Percentiles rank a stretch among this genome's conserved stretches.
These are phyloP conservation scores for Pugionium cornutum DNA, from an alignment of 345 rosid species.

Conservation along the genomic window DNA sequence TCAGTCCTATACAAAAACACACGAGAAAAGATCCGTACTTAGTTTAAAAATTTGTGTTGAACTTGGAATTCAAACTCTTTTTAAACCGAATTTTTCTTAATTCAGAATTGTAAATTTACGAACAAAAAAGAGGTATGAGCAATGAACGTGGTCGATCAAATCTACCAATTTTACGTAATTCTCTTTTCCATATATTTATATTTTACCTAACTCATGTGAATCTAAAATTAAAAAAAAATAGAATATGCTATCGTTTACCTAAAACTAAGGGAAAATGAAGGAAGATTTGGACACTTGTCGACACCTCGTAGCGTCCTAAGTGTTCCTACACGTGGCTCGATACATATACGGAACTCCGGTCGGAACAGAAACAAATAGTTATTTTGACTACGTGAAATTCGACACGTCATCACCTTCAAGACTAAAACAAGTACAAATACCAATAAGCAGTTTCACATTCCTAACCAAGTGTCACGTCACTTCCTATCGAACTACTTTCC, in stretches of 20 bases:
- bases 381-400: constrained; percentile 35
- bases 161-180: constrained; percentile 19
- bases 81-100: too few species aligned
- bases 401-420: constrained; percentile 41
- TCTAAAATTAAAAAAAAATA: background rate
- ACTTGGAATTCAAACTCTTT: too few species aligned
- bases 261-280: background rate
- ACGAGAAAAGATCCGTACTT: too few species aligned
- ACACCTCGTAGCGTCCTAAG: constrained; percentile 5
- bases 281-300: constrained; percentile 36
- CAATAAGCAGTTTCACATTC: background rate
- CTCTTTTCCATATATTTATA: background rate
- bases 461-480: constrained; percentile 43
- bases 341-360: constrained; percentile 39
- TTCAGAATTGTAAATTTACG: background rate
- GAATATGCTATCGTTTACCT: background rate
- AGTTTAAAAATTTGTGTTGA: too few species aligned
- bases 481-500: constrained; percentile 22
- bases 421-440: constrained; percentile 25
- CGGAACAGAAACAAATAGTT: constrained; percentile 38
- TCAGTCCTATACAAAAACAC: too few species aligned
- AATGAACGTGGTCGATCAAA: constrained; percentile 21
- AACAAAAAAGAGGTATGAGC: constrained; percentile 8
- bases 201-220: constrained; percentile 32
- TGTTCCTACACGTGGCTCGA: constrained; percentile 41